Evolutionary conservation across 2,329 filamentous ascomycete genomes (phyloP).

Genomic region (Aspergillus terreus): DNA sequence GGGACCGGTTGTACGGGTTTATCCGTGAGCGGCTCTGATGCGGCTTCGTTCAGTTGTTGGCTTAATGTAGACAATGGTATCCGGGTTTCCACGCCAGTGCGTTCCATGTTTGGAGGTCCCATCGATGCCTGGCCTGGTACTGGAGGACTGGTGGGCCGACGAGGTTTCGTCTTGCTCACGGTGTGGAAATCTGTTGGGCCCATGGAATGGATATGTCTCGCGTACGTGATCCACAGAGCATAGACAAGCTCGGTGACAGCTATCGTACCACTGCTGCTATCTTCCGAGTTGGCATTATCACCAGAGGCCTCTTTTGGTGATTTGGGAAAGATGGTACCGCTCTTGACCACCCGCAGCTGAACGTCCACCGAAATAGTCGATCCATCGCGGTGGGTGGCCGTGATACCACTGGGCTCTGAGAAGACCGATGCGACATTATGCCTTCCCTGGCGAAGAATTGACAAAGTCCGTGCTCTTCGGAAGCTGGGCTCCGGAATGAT

Average conservation of each 20-base stretch:
- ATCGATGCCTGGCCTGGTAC: constrained; percentile 66
- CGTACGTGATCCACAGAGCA: constrained; percentile 96
- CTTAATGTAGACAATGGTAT: constrained; percentile 47
- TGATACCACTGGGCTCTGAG: constrained; percentile 76
- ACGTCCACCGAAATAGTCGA: constrained; percentile 90
- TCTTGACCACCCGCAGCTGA: constrained; percentile 94
- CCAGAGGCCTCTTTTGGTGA: constrained; percentile 62
- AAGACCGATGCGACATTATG: constrained; percentile 76
- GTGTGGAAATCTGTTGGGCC: constrained; percentile 54
- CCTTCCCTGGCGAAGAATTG: constrained; percentile 78
- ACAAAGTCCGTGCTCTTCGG: constrained; percentile 77
- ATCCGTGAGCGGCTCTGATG: constrained; percentile 43
- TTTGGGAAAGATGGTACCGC: constrained; percentile 63
- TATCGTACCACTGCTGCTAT: constrained; percentile 37
- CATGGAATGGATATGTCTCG: constrained; percentile 79
- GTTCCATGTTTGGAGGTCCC: constrained; percentile 26
- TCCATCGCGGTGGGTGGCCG: constrained; percentile 84
- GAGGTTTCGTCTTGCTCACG: constrained; percentile 48
- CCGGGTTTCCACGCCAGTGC: constrained; percentile 28
- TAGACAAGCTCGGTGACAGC: constrained; percentile 78
- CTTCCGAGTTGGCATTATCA: constrained; percentile 57
- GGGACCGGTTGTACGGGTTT: constrained; percentile 37
- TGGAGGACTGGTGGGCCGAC: constrained; percentile 65
- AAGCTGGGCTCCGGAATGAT: constrained; percentile 97
- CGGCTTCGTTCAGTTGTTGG: constrained; percentile 49